Percentiles rank a stretch among this genome's conserved stretches.
These are phyloP conservation scores for Saccharomycopsis sp. DNA, from an alignment of 805 yeast species.

Conservation along the genomic window DNA sequence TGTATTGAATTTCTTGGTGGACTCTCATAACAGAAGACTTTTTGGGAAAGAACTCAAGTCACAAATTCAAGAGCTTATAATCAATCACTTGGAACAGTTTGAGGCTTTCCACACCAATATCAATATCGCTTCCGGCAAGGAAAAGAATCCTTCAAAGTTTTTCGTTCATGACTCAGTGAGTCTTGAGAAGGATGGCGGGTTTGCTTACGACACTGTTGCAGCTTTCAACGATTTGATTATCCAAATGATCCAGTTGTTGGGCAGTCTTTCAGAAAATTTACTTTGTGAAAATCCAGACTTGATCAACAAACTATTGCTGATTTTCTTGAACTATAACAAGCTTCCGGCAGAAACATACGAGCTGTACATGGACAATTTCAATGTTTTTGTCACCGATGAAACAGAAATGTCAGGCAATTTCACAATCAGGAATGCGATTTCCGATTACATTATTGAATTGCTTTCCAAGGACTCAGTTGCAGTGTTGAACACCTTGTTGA, in stretches of 20 bases:
- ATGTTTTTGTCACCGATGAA: constrained; percentile 63
- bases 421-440: constrained; percentile 51
- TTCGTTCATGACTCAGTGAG: constrained; percentile 10
- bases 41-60: constrained; percentile 5
- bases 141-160: constrained; percentile 1
- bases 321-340: constrained; percentile 18
- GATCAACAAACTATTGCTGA: constrained; percentile 14
- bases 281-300: constrained; percentile 12
- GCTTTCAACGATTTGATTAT: constrained; percentile 25
- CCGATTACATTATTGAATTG: constrained; percentile 46
- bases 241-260: constrained; percentile 30
- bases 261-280: constrained; percentile 21
- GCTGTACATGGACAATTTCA: constrained; percentile 38
- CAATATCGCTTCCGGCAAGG: constrained; percentile 1
- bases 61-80: constrained; percentile 1
- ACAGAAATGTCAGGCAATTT: constrained; percentile 54
- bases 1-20: constrained; percentile 24
- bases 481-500: constrained; percentile 17
- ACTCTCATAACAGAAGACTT: constrained; percentile 22
- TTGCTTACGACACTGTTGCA: constrained; percentile 2
- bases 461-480: constrained; percentile 32
- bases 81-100: constrained; percentile 9
- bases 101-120: constrained; percentile 12
- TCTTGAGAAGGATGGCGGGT: neutral
- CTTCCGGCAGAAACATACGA: constrained; percentile 15